Evolutionary conservation across 202 grass and related monocot species (phyloP), one percentile per base, ranked within the genome.

Genomic region (Brachypodium distachyon): DNA sequence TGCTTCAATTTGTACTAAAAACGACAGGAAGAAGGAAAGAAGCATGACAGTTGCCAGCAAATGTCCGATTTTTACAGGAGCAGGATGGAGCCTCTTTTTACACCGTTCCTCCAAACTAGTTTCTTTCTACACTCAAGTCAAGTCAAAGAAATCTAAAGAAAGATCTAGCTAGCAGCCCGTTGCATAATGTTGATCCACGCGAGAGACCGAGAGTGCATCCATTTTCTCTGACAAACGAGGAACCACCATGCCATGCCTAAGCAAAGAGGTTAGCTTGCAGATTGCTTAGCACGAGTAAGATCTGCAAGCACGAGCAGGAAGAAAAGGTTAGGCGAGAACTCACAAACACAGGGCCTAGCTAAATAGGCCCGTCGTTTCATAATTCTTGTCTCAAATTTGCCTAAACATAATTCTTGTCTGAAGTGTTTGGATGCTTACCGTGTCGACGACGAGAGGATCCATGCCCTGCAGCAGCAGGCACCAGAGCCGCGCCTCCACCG

Each of bases 391-490:
- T n/a, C n/a, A n/a, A n/a, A n/a, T n/a, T n/a, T n/a, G n/a, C n/a
- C n/a, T n/a, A n/a, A n/a, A n/a, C n/a, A n/a, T n/a, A n/a, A n/a
- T n/a, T n/a, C n/a, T n/a, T 33, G 36, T 33, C 32, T 6, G 61
- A 40, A 29, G 64, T 29, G n/a, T n/a, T n/a, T n/a, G n/a, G n/a
- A n/a, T n/a, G 64, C 64, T 67, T 27, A 67, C 64, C 64, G 64
- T 67, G 23, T 67, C 64, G 1, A 67, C 7, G 3, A 67, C 64
- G 40, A 67, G 11, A 7, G 64, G 64, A 9, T 46, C 64, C 7
- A n/a, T 40, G 64, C 40, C 64, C 14, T 18, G 40, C 40, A 67
- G 64, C 3, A 28, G 64, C 25, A 67, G 64, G 13, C 64, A 28
- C 40, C 29, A 40, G 5, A 67, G 40, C 0, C 8, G 64, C 64